Conservation (phyloP, 768 basidiomycete species). For the Kwoniella pini region DNA sequence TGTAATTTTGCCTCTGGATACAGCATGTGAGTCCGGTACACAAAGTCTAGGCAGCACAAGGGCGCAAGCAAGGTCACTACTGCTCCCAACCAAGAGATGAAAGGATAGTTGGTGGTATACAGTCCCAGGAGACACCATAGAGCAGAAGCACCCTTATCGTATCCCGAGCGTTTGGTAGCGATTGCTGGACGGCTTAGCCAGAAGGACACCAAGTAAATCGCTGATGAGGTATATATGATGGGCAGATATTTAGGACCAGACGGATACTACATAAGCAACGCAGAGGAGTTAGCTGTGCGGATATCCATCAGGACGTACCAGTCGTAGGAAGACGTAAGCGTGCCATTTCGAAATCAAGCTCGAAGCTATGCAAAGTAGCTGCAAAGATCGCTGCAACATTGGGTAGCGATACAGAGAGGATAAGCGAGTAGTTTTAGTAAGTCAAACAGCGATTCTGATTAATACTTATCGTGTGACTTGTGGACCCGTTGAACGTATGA, state of each 20-base stretch:
- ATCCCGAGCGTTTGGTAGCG: background rate
- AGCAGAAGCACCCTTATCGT: background rate
- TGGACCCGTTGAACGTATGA: too few relatives aligned
- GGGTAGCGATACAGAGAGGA: too few relatives aligned
- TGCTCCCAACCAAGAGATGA: background rate
- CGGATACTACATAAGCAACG: background rate
- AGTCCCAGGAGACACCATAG: background rate
- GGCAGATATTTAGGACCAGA: constrained; percentile 1
- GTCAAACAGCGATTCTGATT: too few relatives aligned
- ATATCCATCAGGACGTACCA: background rate
- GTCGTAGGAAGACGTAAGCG: constrained; percentile 6
- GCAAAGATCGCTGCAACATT: background rate
- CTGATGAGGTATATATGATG: constrained; percentile 3
- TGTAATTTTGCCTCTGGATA: background rate
- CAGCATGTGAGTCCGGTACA: background rate
- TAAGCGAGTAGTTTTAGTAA: too few relatives aligned
- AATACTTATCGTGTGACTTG: background rate
- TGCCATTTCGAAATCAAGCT: constrained; percentile 8
- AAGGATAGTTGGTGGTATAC: background rate
- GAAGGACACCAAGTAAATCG: constrained; percentile 6
- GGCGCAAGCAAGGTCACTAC: constrained; percentile 1
- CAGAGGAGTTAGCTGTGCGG: background rate
- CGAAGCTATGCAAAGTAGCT: background rate
- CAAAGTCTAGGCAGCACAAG: background rate
- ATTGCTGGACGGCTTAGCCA: background rate